Conservation (phyloP, 2,329 filamentous ascomycete genomes). For the Chrysoporthe puriensis region DNA sequence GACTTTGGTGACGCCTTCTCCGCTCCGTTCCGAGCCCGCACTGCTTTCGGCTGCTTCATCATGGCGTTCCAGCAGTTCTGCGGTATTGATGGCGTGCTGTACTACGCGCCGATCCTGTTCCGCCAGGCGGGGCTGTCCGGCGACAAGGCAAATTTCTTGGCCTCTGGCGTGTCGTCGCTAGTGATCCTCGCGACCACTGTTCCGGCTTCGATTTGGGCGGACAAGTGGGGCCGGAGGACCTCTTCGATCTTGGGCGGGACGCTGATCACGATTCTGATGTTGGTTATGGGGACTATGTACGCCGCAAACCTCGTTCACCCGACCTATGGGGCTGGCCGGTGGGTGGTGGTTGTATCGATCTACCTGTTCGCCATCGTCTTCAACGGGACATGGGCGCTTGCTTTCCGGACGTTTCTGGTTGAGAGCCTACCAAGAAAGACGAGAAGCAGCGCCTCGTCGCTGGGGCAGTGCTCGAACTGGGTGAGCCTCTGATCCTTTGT, state of each 20-base stretch:
- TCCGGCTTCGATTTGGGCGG: conserved; percentile 57
- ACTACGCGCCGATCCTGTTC: conserved; percentile 65
- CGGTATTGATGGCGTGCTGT: conserved; percentile 65
- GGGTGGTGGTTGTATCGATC: conserved; percentile 55
- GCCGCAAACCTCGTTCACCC: conserved; percentile 45
- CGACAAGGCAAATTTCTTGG: conserved; percentile 57
- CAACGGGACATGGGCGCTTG: conserved; percentile 55
- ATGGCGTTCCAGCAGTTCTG: conserved; percentile 63
- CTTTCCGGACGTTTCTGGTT: conserved; percentile 55
- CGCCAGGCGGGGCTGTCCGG: conserved; percentile 60
- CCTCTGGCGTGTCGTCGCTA: conserved; percentile 62
- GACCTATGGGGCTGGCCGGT: conserved; percentile 44
- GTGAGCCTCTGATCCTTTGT: conserved; percentile 33
- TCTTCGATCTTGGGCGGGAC: conserved; percentile 57
- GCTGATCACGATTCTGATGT: conserved; percentile 53
- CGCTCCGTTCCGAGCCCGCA: conserved; percentile 46
- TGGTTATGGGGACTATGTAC: conserved; percentile 57
- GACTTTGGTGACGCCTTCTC: conserved; percentile 36
- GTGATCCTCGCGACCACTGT: conserved; percentile 59
- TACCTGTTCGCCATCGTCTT: conserved; percentile 53
- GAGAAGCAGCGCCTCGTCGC: conserved; percentile 55
- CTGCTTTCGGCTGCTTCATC: conserved; percentile 58
- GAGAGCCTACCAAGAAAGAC: conserved; percentile 61
- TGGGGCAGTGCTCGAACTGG: conserved; percentile 60
- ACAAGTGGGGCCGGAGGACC: conserved; percentile 58